These are phyloP conservation scores for Plasmopara muralis DNA, from an alignment of 352 stramenopile species.

Conservation along the genomic window DNA sequence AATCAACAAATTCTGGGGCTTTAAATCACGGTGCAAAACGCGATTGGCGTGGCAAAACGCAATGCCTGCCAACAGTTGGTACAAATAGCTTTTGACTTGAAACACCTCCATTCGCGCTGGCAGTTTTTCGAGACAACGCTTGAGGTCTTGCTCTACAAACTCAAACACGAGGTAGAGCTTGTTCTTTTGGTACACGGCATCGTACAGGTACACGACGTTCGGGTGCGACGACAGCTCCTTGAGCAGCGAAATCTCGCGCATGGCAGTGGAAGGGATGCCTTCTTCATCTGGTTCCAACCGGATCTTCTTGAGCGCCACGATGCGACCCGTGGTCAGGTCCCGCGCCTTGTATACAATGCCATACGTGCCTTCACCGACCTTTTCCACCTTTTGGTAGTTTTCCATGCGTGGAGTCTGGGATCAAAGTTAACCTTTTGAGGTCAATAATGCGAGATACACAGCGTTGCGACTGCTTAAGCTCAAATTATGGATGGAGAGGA, in stretches of 20 bases:
- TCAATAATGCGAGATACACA: neutral
- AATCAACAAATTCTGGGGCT: slow-evolving; percentile 95
- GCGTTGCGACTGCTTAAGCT: too few relatives aligned
- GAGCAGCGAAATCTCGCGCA: slow-evolving; percentile 96
- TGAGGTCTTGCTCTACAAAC: slow-evolving; percentile 84
- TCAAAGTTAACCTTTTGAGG: neutral
- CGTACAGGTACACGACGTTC: slow-evolving; percentile 89
- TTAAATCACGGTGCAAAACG: slow-evolving; percentile 97
- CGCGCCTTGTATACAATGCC: slow-evolving; percentile 95
- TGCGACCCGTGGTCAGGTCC: slow-evolving; percentile 84
- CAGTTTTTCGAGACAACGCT: slow-evolving; percentile 89
- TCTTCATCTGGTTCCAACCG: slow-evolving; percentile 90
- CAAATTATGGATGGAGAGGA: too few relatives aligned
- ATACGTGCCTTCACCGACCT: slow-evolving; percentile 93
- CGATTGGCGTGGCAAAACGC: slow-evolving; percentile 94
- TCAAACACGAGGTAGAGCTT: slow-evolving; percentile 87
- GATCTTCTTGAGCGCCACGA: slow-evolving; percentile 94
- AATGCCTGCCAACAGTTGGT: slow-evolving; percentile 77
- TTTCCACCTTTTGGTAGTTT: slow-evolving; percentile 82
- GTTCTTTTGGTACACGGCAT: slow-evolving; percentile 80
- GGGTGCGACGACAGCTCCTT: slow-evolving; percentile 92
- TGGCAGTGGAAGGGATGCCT: slow-evolving; percentile 96
- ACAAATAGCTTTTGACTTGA: slow-evolving; percentile 82
- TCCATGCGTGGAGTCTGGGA: slow-evolving; percentile 36
- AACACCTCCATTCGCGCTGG: slow-evolving; percentile 81